Conservation (phyloP, 805 yeast species). For the Myxozyma melibiosi region DNA sequence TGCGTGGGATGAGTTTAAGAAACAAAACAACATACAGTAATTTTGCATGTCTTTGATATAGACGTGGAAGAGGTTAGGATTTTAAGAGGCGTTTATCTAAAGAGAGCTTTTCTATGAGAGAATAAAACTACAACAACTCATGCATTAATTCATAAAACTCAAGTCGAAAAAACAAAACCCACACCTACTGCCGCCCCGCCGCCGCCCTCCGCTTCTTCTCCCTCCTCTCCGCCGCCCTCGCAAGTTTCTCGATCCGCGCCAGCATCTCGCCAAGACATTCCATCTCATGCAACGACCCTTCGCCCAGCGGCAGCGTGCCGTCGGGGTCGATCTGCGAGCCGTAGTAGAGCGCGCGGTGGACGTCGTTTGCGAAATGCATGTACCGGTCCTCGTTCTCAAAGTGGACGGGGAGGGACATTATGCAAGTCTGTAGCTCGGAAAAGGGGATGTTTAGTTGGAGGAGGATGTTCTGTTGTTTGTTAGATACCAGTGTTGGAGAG, state of each 20-base stretch:
- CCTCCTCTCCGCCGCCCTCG: slow-evolving; percentile 18
- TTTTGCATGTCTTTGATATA: neutral
- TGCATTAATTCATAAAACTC: neutral
- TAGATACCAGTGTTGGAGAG: neutral
- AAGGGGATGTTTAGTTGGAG: slow-evolving; percentile 54
- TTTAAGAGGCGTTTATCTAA: too few relatives aligned
- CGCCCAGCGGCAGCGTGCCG: slow-evolving; percentile 6
- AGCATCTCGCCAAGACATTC: slow-evolving; percentile 31
- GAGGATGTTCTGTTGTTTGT: slow-evolving; percentile 31
- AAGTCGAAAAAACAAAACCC: neutral
- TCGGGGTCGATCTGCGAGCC: slow-evolving; percentile 26
- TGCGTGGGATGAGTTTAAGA: slow-evolving; percentile 86
- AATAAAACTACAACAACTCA: too few relatives aligned
- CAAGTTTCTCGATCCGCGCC: slow-evolving; percentile 20
- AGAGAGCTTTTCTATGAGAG: too few relatives aligned
- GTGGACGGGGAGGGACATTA: slow-evolving; percentile 20
- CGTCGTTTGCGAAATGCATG: slow-evolving; percentile 34
- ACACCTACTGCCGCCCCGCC: neutral
- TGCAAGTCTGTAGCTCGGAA: slow-evolving; percentile 40
- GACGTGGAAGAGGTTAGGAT: neutral
- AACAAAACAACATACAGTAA: slow-evolving; percentile 51
- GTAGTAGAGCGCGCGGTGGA: slow-evolving; percentile 24
- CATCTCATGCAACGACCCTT: slow-evolving; percentile 22
- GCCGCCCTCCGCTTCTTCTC: slow-evolving; percentile 2
- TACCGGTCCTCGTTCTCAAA: slow-evolving; percentile 26